Base-by-base conservation (phyloP, 306 rosid species). In the Astragalus glycyphyllos region DNA sequence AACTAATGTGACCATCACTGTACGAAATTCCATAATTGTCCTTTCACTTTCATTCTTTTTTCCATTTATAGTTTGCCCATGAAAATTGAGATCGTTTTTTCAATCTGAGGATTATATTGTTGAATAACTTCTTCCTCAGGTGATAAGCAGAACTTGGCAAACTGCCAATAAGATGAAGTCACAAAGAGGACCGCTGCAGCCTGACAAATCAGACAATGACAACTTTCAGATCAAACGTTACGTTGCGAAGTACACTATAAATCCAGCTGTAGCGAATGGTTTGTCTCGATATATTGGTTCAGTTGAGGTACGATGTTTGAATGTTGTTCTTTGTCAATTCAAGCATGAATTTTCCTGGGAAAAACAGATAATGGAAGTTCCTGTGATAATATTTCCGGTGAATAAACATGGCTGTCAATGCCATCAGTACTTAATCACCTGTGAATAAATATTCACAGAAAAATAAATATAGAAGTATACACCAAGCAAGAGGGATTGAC, bases 161-260 rank as follows among this genome's bases (percentile, higher is more conserved):
- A 94, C 99, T 60, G 97, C 99, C 45, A 82, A 85, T 85, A 94
- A 94, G 85, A 91, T 94, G 99, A 94, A 94, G 86, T 79, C 82
- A 53, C 88, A 83, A 82, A 87, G 92, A 80, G 88, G 95, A 60
- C 47, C 79, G 1, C 76, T 85, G 69, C 75, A 70, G 55, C 84
- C 89, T 31, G 76, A 10, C 46, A 81, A 77, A 12, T 58, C 88
- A 37, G 75, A 65, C 59, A 91, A 84, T 72, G 99, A 91, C 84
- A 94, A 90, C 77, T 74, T 71, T 31, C 81, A 90, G 68, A 91
- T 94, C 85, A 94, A 91, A 58, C 84, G 99, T 45, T 91, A 91
- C 75, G 35, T 94, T 53, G 92, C 99, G 41, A 94, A 91, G 69
- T 91, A 91, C 74, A 94, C 99, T 7, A 89, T 91, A 79, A 94